Conservation (phyloP, 805 yeast genomes). For the Cyberlindnera mycetangii region DNA sequence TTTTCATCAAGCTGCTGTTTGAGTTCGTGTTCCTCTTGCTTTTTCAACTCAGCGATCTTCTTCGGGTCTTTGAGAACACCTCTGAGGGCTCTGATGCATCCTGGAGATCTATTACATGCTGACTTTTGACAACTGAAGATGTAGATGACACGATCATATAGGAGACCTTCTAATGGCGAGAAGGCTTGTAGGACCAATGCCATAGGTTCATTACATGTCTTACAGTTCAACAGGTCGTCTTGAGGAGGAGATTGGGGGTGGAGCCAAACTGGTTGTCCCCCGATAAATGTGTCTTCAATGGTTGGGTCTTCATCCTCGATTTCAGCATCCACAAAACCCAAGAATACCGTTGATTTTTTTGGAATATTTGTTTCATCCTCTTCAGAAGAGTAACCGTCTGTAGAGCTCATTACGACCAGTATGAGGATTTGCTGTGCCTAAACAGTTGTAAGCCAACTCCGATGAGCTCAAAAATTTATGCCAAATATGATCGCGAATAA, state of each 20-base stretch:
- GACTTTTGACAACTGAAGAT: slow-evolving; percentile 69
- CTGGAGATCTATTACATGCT: slow-evolving; percentile 64
- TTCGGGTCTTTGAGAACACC: slow-evolving; percentile 64
- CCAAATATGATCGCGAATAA: no score
- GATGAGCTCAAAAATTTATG: neutral
- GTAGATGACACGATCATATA: slow-evolving; percentile 80
- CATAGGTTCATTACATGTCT: slow-evolving; percentile 59
- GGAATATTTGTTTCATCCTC: slow-evolving; percentile 37
- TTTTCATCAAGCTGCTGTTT: slow-evolving; percentile 42
- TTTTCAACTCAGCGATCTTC: slow-evolving; percentile 38
- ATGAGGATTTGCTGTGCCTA: neutral
- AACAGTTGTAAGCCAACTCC: neutral
- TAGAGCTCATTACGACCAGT: slow-evolving; percentile 7
- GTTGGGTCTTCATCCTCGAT: slow-evolving; percentile 43
- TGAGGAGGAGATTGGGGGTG: slow-evolving; percentile 57
- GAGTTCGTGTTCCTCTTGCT: slow-evolving; percentile 38
- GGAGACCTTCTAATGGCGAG: slow-evolving; percentile 68
- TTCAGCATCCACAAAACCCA: slow-evolving; percentile 68
- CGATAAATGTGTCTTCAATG: slow-evolving; percentile 72
- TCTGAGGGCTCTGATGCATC: slow-evolving; percentile 72
- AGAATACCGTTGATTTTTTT: slow-evolving; percentile 39
- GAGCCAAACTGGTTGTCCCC: slow-evolving; percentile 77
- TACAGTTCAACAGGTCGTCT: slow-evolving; percentile 54
- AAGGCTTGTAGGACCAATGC: slow-evolving; percentile 73
- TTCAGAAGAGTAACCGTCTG: slow-evolving; percentile 49